phyloP scores from a whole-genome alignment of 1,284 basidiomycete species.

The Fomes fomentarius region DNA sequence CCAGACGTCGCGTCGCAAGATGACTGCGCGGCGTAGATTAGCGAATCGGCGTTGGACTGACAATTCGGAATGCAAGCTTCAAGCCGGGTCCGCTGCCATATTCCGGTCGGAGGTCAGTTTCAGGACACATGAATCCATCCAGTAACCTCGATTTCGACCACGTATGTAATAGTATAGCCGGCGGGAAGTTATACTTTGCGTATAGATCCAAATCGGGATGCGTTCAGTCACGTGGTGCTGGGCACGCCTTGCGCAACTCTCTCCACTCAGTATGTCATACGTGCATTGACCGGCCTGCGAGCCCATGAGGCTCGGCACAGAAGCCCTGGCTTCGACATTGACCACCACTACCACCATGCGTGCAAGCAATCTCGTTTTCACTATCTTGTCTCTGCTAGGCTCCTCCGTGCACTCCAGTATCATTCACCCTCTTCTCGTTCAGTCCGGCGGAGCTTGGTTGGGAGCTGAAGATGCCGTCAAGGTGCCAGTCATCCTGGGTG shows the following conservation, averaged over 20 bases:
- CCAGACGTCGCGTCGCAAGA: background rate
- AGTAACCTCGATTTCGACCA: no score
- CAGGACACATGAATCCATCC: no score
- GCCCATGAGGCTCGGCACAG: background rate
- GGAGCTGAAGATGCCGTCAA: conserved; percentile 41
- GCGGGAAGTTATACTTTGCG: background rate
- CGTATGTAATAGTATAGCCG: background rate
- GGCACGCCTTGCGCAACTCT: conserved; percentile 11
- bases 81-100: background rate
- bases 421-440: conserved; percentile 27
- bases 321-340: conserved; percentile 2
- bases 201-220: background rate
- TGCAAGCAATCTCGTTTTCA: background rate
- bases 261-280: conserved; percentile 11
- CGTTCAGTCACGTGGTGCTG: background rate
- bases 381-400: background rate
- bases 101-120: background rate
- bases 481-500: conserved; percentile 62
- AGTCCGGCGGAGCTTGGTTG: conserved; percentile 23
- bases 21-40: background rate
- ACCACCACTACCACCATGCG: conserved; percentile 20
- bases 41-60: conserved; percentile 1
- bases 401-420: background rate
- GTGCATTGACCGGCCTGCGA: background rate
- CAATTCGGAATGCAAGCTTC: background rate